phyloP scores from a whole-genome alignment of 2,329 filamentous ascomycete genomes.

The Dactylellina sp. region DNA sequence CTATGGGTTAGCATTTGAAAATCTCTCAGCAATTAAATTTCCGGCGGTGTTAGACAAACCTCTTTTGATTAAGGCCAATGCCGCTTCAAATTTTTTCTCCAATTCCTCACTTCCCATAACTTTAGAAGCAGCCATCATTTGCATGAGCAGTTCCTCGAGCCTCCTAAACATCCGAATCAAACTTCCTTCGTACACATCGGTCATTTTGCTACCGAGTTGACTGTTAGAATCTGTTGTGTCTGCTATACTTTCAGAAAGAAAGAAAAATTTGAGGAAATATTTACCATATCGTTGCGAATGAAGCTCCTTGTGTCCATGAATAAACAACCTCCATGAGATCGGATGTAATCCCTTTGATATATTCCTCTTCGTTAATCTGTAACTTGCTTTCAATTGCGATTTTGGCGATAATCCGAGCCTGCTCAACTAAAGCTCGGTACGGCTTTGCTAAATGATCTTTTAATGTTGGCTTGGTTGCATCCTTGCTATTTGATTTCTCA shows the following conservation, averaged over 20 bases:
- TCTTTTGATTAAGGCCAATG: slow-evolving; percentile 84
- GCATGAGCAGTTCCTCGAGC: slow-evolving; percentile 89
- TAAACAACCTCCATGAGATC: slow-evolving; percentile 97
- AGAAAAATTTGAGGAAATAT: slow-evolving; percentile 63
- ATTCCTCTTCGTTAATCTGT: slow-evolving; percentile 87
- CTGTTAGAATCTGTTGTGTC: slow-evolving; percentile 4
- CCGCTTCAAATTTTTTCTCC: slow-evolving; percentile 88
- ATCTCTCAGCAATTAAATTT: neutral
- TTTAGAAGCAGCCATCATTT: slow-evolving; percentile 95
- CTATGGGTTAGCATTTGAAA: slow-evolving; percentile 5
- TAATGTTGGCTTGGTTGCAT: slow-evolving; percentile 71
- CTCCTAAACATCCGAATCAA: slow-evolving; percentile 95
- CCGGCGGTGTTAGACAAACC: slow-evolving; percentile 46
- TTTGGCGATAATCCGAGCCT: slow-evolving; percentile 89
- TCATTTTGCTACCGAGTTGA: slow-evolving; percentile 84
- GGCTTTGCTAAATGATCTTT: slow-evolving; percentile 88
- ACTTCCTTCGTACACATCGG: slow-evolving; percentile 95
- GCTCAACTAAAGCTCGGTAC: slow-evolving; percentile 84
- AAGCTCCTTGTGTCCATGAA: slow-evolving; percentile 88
- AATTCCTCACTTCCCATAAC: slow-evolving; percentile 98
- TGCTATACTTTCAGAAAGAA: neutral
- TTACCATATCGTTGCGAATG: slow-evolving; percentile 95
- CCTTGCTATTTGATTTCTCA: slow-evolving; percentile 78
- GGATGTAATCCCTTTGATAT: slow-evolving; percentile 87
- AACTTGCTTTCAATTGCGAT: slow-evolving; percentile 95